phyloP scores from a whole-genome alignment of 306 rosid species.

The Benincasa hispida region DNA sequence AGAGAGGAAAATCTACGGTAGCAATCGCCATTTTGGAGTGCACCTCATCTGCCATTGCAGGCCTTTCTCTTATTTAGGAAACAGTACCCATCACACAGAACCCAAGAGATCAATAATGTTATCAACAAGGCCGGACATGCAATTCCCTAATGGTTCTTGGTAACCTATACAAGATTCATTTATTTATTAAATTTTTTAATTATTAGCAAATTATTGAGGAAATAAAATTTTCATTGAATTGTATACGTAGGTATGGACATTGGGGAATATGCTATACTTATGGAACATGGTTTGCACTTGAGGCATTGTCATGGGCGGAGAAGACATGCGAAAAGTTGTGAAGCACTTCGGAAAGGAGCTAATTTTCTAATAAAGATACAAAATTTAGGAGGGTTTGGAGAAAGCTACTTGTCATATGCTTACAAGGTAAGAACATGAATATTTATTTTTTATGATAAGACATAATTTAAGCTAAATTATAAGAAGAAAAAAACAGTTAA shows the following conservation, averaged over 20 bases:
- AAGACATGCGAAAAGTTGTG: constrained; percentile 16
- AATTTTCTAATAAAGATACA: too few relatives aligned
- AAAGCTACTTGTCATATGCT: constrained; percentile 27
- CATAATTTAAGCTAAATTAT: too few relatives aligned
- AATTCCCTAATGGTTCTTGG: constrained; percentile 28
- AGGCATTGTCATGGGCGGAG: constrained; percentile 20
- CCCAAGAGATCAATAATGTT: constrained; percentile 19
- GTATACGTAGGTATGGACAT: constrained; percentile 21
- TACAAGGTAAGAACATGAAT: constrained; percentile 11
- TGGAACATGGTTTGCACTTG: constrained; percentile 29
- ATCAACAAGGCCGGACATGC: constrained; percentile 25
- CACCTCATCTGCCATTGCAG: constrained; percentile 28
- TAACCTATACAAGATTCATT: too few relatives aligned
- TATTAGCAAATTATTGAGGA: too few relatives aligned
- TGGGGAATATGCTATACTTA: constrained; percentile 33
- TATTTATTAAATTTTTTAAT: too few relatives aligned
- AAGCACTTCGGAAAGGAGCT: constrained; percentile 22
- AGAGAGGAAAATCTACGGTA: too few relatives aligned
- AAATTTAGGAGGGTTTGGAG: too few relatives aligned
- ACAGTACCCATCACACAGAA: constrained; percentile 23
- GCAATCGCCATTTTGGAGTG: constrained; percentile 11
- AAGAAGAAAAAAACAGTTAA: too few relatives aligned
- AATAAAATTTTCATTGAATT: too few relatives aligned
- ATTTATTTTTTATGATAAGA: too few relatives aligned
- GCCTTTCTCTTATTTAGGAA: constrained; percentile 18